Percentiles rank a stretch among this genome's conserved stretches.
Evolutionary conservation across 257 asterid genomes (phyloP).

Genomic region (Forsythia viridissima): DNA sequence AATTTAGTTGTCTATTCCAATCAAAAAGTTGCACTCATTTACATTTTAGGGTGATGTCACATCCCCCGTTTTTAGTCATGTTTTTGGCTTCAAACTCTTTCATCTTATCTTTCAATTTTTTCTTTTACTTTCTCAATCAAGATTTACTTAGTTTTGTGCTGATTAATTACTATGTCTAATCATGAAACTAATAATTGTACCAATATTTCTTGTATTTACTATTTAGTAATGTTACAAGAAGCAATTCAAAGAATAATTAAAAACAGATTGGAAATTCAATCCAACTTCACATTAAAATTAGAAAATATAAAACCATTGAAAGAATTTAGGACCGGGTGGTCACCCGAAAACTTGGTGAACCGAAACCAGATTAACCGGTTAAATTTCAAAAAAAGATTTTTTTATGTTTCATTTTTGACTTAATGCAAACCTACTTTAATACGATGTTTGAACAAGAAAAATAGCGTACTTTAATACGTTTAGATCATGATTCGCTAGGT

Average conservation of each 20-base stretch:
- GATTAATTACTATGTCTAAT: background rate
- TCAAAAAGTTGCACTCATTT: background rate
- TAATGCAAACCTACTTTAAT: no score
- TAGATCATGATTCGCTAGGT: no score
- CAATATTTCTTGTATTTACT: background rate
- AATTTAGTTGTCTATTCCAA: conserved; percentile 2
- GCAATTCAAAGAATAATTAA: no score
- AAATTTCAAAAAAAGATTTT: no score
- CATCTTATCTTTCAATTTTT: background rate
- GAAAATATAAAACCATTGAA: no score
- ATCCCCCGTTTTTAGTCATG: background rate
- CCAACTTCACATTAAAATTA: no score
- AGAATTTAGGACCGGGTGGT: no score
- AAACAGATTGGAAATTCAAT: no score
- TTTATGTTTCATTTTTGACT: background rate
- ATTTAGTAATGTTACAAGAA: background rate
- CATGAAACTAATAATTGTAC: background rate
- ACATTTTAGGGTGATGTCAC: background rate
- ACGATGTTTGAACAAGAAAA: no score
- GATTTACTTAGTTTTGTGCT: background rate
- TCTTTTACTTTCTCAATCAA: background rate
- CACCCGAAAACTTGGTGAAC: background rate
- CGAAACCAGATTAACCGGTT: background rate
- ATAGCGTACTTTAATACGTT: no score
- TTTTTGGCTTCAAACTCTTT: background rate